These are phyloP conservation scores for Boletus smithii DNA, from an alignment of 1,284 basidiomycete species.

Conservation along the genomic window DNA sequence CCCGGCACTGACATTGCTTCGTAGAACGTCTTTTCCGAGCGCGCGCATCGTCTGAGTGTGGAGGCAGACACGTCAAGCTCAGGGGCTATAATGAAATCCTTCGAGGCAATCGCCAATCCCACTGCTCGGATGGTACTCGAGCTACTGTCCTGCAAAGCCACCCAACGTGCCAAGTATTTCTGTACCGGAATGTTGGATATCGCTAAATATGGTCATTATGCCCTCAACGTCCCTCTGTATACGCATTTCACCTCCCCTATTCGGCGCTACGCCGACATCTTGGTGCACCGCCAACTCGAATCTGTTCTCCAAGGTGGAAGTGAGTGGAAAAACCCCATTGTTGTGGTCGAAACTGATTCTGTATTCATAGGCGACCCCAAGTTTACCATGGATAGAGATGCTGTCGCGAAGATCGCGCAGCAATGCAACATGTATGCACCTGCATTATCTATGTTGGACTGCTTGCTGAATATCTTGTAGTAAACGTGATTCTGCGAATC, in stretches of 20 bases:
- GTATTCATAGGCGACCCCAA: slow-evolving; percentile 62
- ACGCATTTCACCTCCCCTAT: slow-evolving; percentile 97
- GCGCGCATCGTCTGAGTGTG: slow-evolving; percentile 82
- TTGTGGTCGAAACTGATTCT: slow-evolving; percentile 4
- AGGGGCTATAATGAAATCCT: slow-evolving; percentile 81
- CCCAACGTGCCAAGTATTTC: slow-evolving; percentile 94
- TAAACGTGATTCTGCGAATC: slow-evolving; percentile 84
- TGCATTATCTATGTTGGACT: not conserved
- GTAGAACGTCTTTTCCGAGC: slow-evolving; percentile 72
- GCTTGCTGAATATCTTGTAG: slow-evolving; percentile 40
- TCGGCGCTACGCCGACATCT: slow-evolving; percentile 89
- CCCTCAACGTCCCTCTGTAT: slow-evolving; percentile 89
- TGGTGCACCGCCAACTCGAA: slow-evolving; percentile 96
- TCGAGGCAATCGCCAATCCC: slow-evolving; percentile 70
- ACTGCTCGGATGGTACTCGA: slow-evolving; percentile 74
- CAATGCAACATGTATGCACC: slow-evolving; percentile 87
- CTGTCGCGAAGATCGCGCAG: slow-evolving; percentile 95
- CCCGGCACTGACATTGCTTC: slow-evolving; percentile 10
- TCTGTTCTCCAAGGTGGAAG: slow-evolving; percentile 76
- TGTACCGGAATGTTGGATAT: slow-evolving; percentile 99
- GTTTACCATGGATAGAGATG: slow-evolving; percentile 95
- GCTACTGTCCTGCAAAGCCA: slow-evolving; percentile 83
- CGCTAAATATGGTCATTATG: slow-evolving; percentile 94
- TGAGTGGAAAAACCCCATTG: slow-evolving; percentile 34
- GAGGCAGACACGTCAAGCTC: slow-evolving; percentile 79